phyloP scores from a whole-genome alignment of 192 early-diverging fungal species.

The Umbelopsis ramanniana region DNA sequence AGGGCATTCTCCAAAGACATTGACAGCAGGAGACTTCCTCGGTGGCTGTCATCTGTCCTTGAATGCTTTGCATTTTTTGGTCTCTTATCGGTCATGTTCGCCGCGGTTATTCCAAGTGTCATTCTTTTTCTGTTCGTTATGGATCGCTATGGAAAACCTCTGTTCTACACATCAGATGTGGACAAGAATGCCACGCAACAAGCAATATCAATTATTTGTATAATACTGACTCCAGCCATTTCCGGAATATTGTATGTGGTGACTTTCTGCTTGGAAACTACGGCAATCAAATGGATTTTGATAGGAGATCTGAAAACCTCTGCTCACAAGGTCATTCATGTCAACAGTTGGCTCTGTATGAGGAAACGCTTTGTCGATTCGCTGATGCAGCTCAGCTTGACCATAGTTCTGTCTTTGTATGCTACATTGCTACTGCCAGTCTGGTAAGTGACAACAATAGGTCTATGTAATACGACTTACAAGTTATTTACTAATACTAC shows the following conservation, averaged over 20 bases:
- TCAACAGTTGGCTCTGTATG: not conserved
- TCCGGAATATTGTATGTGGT: not conserved
- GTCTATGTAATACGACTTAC: not conserved
- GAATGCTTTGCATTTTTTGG: not conserved
- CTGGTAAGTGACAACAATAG: not conserved
- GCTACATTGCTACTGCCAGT: not conserved
- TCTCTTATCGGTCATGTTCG: not conserved
- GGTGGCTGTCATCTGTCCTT: not conserved
- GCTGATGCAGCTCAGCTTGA: slow-evolving; percentile 1
- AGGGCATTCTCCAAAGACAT: not conserved
- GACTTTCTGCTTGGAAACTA: not conserved
- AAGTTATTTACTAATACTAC: not conserved
- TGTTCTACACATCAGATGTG: not conserved
- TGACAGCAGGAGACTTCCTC: not conserved
- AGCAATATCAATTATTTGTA: not conserved
- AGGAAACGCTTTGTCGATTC: slow-evolving; percentile 7
- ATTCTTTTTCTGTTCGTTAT: not conserved
- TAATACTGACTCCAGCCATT: not conserved
- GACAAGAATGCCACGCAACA: not conserved
- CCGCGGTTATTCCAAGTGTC: not conserved
- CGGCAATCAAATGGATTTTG: not conserved
- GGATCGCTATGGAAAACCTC: not conserved
- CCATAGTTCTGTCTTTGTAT: not conserved
- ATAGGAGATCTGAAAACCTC: not conserved
- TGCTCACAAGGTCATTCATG: not conserved